Base-by-base conservation (phyloP, 352 stramenopile species). In the Plasmopara viticola region DNA sequence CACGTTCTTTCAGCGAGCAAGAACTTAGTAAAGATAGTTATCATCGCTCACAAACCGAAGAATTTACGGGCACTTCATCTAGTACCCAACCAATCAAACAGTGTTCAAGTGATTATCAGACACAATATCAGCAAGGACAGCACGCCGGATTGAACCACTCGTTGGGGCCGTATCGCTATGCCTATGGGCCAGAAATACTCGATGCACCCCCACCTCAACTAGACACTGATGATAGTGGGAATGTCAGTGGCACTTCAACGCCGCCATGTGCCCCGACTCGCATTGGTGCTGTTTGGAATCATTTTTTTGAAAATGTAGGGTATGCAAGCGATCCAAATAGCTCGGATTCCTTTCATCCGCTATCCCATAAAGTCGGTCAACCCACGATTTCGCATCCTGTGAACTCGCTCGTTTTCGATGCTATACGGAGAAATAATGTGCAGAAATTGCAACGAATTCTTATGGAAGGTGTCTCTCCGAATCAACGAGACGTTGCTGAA, bases 231-330 rank as follows among this genome's bases (percentile, higher is more conserved):
- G 44, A 66, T 50, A 33, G 10, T 15, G 31, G 25, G 31, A 44
- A 29, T 15, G n/a, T n/a, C n/a, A 48, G 44, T 18, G 38, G 31
- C 9, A 49, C 15, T 9, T 12, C 41, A 35, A 61, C 60, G 7
- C 50, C 54, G 2, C 43, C 47, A 0, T 52, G 76, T 38, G 74
- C 74, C 53, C 68, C 74, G 0, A 48, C 66, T 2, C 63, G 77
- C 4, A 74, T 89, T 6, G 72, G 67, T 49, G 81, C 76, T 18
- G 73, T 91, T 15, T 91, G 78, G 81, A 87, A 81, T 48, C 66
- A 65, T 14, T 91, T 91, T 48, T 91, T 89, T 58, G 73, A 83
- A 39, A 91, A 91, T 28, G 58, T 86, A 49, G 71, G 56, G 0
- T 48, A 63, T 20, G 52, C 50, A 12, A 64, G 45, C 10, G 72